These are phyloP conservation scores for Exophiala bonariae DNA, from an alignment of 2,329 filamentous ascomycete genomes.

Conservation along the genomic window DNA sequence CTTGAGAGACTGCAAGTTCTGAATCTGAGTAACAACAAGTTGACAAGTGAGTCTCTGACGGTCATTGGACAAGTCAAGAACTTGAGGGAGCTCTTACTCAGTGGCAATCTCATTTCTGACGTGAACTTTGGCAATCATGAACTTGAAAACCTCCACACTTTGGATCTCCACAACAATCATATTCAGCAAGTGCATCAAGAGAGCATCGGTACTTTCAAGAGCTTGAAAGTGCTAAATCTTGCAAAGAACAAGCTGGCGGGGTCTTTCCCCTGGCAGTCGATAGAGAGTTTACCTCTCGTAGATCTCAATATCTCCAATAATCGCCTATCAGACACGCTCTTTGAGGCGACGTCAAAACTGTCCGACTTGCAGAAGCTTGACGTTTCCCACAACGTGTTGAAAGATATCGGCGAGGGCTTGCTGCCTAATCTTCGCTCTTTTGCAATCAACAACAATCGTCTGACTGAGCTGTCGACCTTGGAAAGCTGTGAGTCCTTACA, in stretches of 20 bases:
- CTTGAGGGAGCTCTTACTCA: constrained; percentile 77
- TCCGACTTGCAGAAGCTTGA: constrained; percentile 77
- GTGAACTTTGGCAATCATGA: constrained; percentile 64
- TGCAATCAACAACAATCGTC: constrained; percentile 76
- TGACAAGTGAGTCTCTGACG: constrained; percentile 70
- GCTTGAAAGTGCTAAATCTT: constrained; percentile 71
- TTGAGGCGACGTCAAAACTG: constrained; percentile 49
- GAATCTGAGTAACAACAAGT: constrained; percentile 81
- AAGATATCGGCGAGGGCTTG: constrained; percentile 48
- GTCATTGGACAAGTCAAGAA: constrained; percentile 71
- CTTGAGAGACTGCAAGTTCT: constrained; percentile 74
- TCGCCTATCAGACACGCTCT: constrained; percentile 51
- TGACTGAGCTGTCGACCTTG: constrained; percentile 72
- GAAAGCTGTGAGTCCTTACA: constrained; percentile 66
- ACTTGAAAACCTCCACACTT: constrained; percentile 69
- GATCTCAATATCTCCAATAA: constrained; percentile 80
- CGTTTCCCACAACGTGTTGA: constrained; percentile 73
- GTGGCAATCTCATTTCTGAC: constrained; percentile 71
- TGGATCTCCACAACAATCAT: constrained; percentile 81
- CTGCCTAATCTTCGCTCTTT: constrained; percentile 75
- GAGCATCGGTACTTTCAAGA: constrained; percentile 64
- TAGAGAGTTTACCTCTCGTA: constrained; percentile 17
- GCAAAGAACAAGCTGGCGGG: constrained; percentile 79
- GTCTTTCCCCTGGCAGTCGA: constrained; percentile 54
- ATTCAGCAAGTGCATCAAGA: constrained; percentile 66